Evolutionary conservation across 192 early-diverging fungal species (phyloP).

Genomic region (Chytriomyces sp.): DNA sequence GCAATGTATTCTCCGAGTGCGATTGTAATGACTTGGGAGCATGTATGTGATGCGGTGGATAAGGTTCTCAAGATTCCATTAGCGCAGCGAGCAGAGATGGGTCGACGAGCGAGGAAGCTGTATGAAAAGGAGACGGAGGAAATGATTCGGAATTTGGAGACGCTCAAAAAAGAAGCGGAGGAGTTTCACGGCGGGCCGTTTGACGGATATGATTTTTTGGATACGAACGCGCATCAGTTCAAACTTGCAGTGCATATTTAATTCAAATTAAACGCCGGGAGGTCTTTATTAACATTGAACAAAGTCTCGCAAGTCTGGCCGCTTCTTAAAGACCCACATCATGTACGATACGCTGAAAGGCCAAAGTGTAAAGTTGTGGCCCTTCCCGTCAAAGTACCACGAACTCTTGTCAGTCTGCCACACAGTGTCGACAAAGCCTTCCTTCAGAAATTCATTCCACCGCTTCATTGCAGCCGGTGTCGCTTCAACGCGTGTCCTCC

Average conservation of each 20-base stretch:
- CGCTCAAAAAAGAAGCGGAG: background rate
- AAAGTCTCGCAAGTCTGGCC: background rate
- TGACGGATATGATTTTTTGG: no score
- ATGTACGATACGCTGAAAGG: background rate
- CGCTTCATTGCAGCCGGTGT: background rate
- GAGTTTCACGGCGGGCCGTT: background rate
- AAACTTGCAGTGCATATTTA: no score
- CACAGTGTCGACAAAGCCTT: conserved; percentile 22
- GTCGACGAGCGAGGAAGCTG: background rate
- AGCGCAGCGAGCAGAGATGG: background rate
- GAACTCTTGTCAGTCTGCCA: background rate
- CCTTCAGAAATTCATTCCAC: conserved; percentile 4
- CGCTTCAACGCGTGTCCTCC: background rate
- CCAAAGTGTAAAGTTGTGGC: conserved; percentile 23
- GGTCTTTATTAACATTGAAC: background rate
- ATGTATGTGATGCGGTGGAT: conserved; percentile 17
- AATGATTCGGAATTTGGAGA: conserved; percentile 2
- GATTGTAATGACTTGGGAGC: no score
- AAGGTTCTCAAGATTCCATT: conserved; percentile 6
- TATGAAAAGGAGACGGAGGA: conserved; percentile 9
- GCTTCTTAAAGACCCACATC: background rate
- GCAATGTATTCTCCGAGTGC: no score
- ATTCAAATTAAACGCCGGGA: no score
- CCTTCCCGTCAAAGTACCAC: background rate
- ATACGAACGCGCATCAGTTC: no score